Evolutionary conservation across 179 eudicot genomes (phyloP).

Genomic region (Carnegiea gigantea): DNA sequence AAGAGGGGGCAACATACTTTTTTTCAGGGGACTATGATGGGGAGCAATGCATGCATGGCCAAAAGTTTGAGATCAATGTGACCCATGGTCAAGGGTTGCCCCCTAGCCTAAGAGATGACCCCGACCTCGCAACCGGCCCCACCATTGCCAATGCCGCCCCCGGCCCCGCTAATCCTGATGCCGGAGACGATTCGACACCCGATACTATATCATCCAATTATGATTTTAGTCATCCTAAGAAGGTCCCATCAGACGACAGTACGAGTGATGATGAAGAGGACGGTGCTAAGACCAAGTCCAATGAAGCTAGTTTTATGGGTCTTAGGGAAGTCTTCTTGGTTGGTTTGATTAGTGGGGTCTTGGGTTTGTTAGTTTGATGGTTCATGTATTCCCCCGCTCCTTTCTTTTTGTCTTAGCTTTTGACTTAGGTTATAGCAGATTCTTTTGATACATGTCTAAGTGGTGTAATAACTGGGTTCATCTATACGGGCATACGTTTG

Average conservation of each 20-base stretch:
- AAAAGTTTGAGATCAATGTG: slow-evolving; percentile 60
- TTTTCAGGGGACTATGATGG: slow-evolving; percentile 93
- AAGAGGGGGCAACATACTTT: slow-evolving; percentile 63
- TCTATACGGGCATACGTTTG: neutral
- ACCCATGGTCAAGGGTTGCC: slow-evolving; percentile 77
- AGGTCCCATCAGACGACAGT: slow-evolving; percentile 28
- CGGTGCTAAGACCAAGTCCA: slow-evolving; percentile 25
- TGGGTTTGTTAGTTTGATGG: slow-evolving; percentile 16
- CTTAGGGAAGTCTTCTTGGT: slow-evolving; percentile 20
- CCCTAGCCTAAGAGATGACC: slow-evolving; percentile 37
- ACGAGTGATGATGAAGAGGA: slow-evolving; percentile 22
- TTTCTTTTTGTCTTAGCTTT: neutral
- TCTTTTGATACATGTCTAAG: neutral
- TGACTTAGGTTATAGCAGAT: slow-evolving; percentile 7
- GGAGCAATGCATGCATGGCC: slow-evolving; percentile 71
- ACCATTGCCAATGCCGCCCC: slow-evolving; percentile 41
- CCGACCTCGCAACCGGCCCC: slow-evolving; percentile 32
- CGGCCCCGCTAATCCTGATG: slow-evolving; percentile 43
- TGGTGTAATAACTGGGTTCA: neutral
- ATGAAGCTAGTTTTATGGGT: slow-evolving; percentile 24
- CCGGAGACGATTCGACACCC: slow-evolving; percentile 58
- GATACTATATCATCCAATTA: slow-evolving; percentile 41
- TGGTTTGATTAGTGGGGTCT: slow-evolving; percentile 24
- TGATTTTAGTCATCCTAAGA: slow-evolving; percentile 57
- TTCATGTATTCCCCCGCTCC: no score